Conservation (phyloP, 2,329 filamentous ascomycete species). For the Hymenoscyphus occultus region DNA sequence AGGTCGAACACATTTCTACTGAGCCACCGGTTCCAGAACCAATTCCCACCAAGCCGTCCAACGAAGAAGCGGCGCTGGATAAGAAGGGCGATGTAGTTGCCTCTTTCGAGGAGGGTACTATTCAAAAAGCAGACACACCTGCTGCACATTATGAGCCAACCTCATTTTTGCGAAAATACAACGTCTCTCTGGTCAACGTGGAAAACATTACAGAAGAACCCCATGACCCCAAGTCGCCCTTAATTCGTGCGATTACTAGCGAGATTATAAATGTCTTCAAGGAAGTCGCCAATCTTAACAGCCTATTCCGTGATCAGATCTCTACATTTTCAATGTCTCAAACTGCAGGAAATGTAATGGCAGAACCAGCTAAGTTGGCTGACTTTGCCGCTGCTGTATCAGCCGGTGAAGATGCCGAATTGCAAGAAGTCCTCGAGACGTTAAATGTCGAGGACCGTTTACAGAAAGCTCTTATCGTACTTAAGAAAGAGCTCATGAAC, state of each 20-base stretch:
- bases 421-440: slow-evolving; percentile 86
- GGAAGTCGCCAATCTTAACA: slow-evolving; percentile 90
- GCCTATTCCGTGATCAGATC: slow-evolving; percentile 93
- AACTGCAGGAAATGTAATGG: slow-evolving; percentile 88
- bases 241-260: slow-evolving; percentile 88
- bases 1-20: slow-evolving; percentile 42
- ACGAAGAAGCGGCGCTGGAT: slow-evolving; percentile 55
- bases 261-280: slow-evolving; percentile 99
- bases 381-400: slow-evolving; percentile 97
- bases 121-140: slow-evolving; percentile 52
- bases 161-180: slow-evolving; percentile 85
- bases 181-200: slow-evolving; percentile 91
- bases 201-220: slow-evolving; percentile 89
- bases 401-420: slow-evolving; percentile 85
- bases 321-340: slow-evolving; percentile 96
- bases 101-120: slow-evolving; percentile 83
- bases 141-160: slow-evolving; percentile 75
- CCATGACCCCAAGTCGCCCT: slow-evolving; percentile 83
- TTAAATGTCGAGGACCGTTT: slow-evolving; percentile 90
- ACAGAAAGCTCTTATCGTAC: slow-evolving; percentile 83
- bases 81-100: slow-evolving; percentile 93
- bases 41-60: slow-evolving; percentile 50
- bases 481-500: slow-evolving; percentile 99
- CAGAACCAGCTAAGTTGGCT: slow-evolving; percentile 91
- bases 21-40: slow-evolving; percentile 56